A percentile compares a stretch with the other conserved stretches of the same genome.
Evolutionary conservation across 805 yeast species (phyloP).

Genomic region (Cyberlindnera japonica): DNA sequence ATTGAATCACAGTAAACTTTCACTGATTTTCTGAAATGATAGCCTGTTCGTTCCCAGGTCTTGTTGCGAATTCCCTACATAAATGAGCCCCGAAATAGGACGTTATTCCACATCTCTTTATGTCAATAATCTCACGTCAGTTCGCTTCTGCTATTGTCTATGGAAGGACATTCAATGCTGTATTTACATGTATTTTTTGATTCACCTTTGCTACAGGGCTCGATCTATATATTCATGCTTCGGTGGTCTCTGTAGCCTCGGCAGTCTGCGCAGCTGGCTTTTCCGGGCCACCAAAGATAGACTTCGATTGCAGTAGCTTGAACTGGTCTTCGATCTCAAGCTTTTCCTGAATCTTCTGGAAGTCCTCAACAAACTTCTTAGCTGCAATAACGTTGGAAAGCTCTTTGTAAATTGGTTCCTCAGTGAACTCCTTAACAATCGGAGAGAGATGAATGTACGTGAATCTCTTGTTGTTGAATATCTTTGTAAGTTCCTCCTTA

Average conservation of each 20-base stretch:
- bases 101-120: too few relatives aligned
- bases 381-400: constrained; percentile 4
- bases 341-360: constrained; percentile 11
- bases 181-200: constrained; percentile 1
- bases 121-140: too few relatives aligned
- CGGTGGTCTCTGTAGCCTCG: constrained; percentile 4
- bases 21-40: too few relatives aligned
- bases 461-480: constrained; percentile 15
- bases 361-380: constrained; percentile 9
- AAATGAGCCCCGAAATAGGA: too few relatives aligned
- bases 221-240: constrained; percentile 2
- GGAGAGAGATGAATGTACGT: constrained; percentile 25
- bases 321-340: constrained; percentile 10
- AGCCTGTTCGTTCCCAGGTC: too few relatives aligned
- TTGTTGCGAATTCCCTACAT: too few relatives aligned
- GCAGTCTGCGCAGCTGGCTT: constrained; percentile 1
- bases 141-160: too few relatives aligned
- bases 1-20: too few relatives aligned
- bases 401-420: constrained; percentile 13
- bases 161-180: too few relatives aligned
- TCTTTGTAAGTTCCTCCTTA: constrained; percentile 10
- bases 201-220: neutral
- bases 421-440: constrained; percentile 17
- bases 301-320: constrained; percentile 1
- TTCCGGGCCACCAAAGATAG: constrained; percentile 15